Conservation (phyloP, 2,329 filamentous ascomycete species). For the Plenodomus biglobosus region DNA sequence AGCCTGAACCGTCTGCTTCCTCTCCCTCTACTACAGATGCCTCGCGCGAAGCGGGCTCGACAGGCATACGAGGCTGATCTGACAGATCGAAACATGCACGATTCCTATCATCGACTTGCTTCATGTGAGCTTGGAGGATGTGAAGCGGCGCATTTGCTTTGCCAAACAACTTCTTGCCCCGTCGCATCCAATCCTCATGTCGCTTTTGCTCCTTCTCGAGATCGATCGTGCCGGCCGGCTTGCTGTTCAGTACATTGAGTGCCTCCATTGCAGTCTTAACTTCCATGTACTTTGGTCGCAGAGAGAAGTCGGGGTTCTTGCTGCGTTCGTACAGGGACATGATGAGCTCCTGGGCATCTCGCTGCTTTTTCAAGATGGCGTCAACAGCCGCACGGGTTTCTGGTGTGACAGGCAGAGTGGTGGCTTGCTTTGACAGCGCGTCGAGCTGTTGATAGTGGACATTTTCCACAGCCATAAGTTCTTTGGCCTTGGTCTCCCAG, state of each 20-base stretch:
- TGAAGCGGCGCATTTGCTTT: conserved; percentile 97
- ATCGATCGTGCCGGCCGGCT: conserved; percentile 86
- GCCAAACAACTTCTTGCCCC: conserved; percentile 95
- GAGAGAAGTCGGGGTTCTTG: conserved; percentile 70
- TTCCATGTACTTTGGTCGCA: conserved; percentile 83
- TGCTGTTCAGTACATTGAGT: conserved; percentile 86
- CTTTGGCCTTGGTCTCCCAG: conserved; percentile 92
- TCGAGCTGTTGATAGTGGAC: conserved; percentile 95
- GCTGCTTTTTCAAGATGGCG: conserved; percentile 90
- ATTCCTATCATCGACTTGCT: conserved; percentile 88
- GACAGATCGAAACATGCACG: conserved; percentile 86
- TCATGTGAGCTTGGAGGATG: conserved; percentile 92
- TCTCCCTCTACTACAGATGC: conserved; percentile 61
- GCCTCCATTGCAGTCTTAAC: conserved; percentile 88
- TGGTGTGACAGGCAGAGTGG: conserved; percentile 74
- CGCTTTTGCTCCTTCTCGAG: conserved; percentile 91
- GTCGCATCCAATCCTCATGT: conserved; percentile 99
- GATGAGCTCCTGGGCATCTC: conserved; percentile 89
- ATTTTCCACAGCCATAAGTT: conserved; percentile 86
- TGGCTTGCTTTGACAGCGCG: conserved; percentile 81
- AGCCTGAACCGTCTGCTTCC: conserved; percentile 49
- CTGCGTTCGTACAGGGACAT: conserved; percentile 77
- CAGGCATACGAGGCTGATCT: conserved; percentile 85
- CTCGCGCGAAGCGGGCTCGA: conserved; percentile 88
- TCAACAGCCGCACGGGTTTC: conserved; percentile 83